Evolutionary conservation across 1,139 yeast genomes (phyloP), one percentile per base, ranked within the genome.

Genomic region (Candida sp.): DNA sequence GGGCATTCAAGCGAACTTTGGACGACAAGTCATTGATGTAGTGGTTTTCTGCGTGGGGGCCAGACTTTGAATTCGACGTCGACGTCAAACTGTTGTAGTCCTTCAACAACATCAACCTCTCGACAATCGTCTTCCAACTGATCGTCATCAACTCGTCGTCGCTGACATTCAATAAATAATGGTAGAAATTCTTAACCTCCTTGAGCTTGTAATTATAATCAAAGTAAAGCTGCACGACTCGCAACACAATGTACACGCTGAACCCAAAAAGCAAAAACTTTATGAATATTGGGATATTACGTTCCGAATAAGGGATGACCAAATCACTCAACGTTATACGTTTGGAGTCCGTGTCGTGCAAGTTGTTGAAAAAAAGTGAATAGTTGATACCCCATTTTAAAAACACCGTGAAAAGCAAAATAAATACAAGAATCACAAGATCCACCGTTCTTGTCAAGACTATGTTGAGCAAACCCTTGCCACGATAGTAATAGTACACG

Each of bases 51-150:
- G 35, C 7, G 17, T 34, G 8, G 4, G 11, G 28, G 7, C 26
- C 28, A 23, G 41, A 17, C 57, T 49, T 37, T 50, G 54, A 9
- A 71, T 76, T 51, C 74, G 74, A 5, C 4, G 86, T 61, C 7
- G 76, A 77, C 0, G 90, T 84, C 22, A 84, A 69, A 17, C 96
- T 90, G 68, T 94, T 94, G 59, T 88, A 90, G 59, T 91, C 94
- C 58, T 90, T 84, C 48, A 94, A 70, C 8, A 79, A 70, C 83
- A 90, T 84, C 23, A 96, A 72, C 44, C 91, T 81, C 53, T 85
- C 86, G n/a, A 92, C 96, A 0, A 94, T 87, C 25, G 86, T 83
- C 53, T 88, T 90, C 99, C 99, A 94, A 22, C 96, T 86, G 12
- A 96, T 90, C 0, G 98, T 93, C 75, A 90, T 96, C 57, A 94